Conservation (phyloP, 177 flowering plant species). For the Vitis hybrid region DNA sequence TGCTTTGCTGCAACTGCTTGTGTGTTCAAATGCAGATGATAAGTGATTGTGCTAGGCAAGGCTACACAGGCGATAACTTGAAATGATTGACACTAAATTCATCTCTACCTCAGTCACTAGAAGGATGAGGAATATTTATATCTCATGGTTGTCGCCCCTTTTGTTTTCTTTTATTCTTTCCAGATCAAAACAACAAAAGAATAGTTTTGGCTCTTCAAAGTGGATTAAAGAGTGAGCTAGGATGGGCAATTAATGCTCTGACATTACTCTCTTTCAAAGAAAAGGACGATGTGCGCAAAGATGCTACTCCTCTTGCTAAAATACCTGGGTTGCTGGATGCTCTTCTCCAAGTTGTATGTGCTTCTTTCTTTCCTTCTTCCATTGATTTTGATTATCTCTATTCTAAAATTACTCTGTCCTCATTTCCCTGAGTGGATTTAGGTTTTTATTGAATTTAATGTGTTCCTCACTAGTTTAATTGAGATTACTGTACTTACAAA, state of each 20-base stretch:
- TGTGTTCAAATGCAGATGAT: too few relatives aligned
- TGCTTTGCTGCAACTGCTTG: too few relatives aligned
- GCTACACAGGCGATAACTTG: too few relatives aligned
- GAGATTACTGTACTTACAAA: not conserved
- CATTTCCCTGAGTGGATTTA: not conserved
- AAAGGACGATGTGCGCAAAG: constrained; percentile 86
- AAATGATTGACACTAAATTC: too few relatives aligned
- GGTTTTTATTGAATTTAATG: not conserved
- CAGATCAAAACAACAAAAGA: constrained; percentile 94
- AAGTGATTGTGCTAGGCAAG: too few relatives aligned
- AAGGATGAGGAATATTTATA: not conserved
- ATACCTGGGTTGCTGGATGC: constrained; percentile 93
- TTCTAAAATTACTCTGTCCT: not conserved
- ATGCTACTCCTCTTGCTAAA: constrained; percentile 87
- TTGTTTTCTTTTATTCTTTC: constrained; percentile 5
- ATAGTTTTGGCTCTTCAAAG: constrained; percentile 95
- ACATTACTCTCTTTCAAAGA: constrained; percentile 96
- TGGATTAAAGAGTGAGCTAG: constrained; percentile 93
- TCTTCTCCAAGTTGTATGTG: constrained; percentile 92
- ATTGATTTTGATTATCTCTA: not conserved
- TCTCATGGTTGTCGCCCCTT: not conserved
- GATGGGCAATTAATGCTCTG: constrained; percentile 93
- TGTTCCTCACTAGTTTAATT: not conserved
- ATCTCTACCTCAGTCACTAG: not conserved
- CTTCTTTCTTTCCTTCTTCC: not conserved